These are phyloP conservation scores for Ogataea pini DNA, from an alignment of 805 yeast species.

Conservation along the genomic window DNA sequence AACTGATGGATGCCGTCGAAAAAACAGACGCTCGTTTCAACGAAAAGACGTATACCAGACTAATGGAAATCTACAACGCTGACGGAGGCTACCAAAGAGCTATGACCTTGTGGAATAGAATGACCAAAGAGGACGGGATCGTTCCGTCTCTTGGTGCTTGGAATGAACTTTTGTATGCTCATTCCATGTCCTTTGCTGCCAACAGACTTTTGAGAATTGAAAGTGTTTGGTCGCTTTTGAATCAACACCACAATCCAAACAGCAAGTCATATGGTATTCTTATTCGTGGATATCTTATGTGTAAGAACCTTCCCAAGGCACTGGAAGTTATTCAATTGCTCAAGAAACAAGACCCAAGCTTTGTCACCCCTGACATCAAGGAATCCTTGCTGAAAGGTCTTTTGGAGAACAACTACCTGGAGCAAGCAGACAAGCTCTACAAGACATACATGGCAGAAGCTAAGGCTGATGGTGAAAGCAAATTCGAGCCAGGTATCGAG, in stretches of 20 bases:
- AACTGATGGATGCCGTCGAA: conserved; percentile 25
- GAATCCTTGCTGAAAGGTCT: conserved; percentile 50
- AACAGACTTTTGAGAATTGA: conserved; percentile 40
- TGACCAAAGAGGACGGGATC: conserved; percentile 38
- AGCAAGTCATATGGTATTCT: conserved; percentile 50
- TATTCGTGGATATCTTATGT: conserved; percentile 47
- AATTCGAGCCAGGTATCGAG: conserved; percentile 44
- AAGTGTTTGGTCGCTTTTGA: conserved; percentile 35
- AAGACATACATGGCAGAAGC: conserved; percentile 29
- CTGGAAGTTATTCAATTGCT: conserved; percentile 38
- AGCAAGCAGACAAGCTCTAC: conserved; percentile 40
- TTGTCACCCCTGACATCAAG: conserved; percentile 41
- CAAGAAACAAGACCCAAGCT: conserved; percentile 33
- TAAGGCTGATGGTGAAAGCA: conserved; percentile 26
- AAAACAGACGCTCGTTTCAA: conserved; percentile 37
- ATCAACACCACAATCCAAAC: conserved; percentile 41
- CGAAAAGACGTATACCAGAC: conserved; percentile 41
- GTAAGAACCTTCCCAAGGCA: conserved; percentile 44
- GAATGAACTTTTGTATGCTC: conserved; percentile 53
- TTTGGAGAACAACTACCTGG: conserved; percentile 39
- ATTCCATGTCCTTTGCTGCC: conserved; percentile 27
- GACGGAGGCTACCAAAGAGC: conserved; percentile 39
- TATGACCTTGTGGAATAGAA: conserved; percentile 50
- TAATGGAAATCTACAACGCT: conserved; percentile 49
- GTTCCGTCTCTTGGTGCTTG: conserved; percentile 43